Conservation (phyloP, 2,329 filamentous ascomycete genomes). For the Albophoma yamanashiensis region DNA sequence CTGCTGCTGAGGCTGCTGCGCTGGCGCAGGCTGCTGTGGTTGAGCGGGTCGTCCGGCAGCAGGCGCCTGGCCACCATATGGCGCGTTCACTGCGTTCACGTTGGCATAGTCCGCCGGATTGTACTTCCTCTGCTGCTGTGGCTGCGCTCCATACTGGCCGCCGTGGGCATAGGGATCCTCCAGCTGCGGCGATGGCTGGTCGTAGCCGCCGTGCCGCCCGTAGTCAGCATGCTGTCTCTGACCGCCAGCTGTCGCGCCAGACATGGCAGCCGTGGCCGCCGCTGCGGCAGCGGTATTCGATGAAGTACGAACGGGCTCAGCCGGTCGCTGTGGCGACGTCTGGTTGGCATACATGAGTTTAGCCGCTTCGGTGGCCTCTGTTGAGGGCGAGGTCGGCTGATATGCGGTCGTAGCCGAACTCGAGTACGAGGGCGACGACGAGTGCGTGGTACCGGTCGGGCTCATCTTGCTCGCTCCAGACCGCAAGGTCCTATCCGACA, state of each 20-base stretch:
- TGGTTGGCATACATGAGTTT: conserved; percentile 50
- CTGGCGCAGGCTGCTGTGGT: conserved; percentile 18
- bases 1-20: conserved; percentile 23
- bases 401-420: conserved; percentile 11
- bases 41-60: conserved; percentile 21
- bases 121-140: conserved; percentile 54
- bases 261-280: conserved; percentile 47
- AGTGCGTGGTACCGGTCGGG: conserved; percentile 24
- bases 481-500: conserved; percentile 59
- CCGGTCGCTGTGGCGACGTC: conserved; percentile 37
- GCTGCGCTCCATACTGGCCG: conserved; percentile 19
- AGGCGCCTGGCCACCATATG: conserved; percentile 32
- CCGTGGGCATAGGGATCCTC: conserved; percentile 24
- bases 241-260: conserved; percentile 30
- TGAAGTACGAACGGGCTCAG: conserved; percentile 41
- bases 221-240: conserved; percentile 22
- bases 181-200: conserved; percentile 18
- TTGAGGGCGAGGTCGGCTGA: conserved; percentile 5
- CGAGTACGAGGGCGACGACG: conserved; percentile 22
- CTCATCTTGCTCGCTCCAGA: conserved; percentile 35
- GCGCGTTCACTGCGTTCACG: conserved; percentile 39
- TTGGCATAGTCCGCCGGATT: conserved; percentile 69
- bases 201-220: conserved; percentile 22
- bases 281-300: conserved; percentile 46
- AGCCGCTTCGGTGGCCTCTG: conserved; percentile 51